phyloP scores from a whole-genome alignment of 441 rosid genomes.

The Aleurites moluccanus region DNA sequence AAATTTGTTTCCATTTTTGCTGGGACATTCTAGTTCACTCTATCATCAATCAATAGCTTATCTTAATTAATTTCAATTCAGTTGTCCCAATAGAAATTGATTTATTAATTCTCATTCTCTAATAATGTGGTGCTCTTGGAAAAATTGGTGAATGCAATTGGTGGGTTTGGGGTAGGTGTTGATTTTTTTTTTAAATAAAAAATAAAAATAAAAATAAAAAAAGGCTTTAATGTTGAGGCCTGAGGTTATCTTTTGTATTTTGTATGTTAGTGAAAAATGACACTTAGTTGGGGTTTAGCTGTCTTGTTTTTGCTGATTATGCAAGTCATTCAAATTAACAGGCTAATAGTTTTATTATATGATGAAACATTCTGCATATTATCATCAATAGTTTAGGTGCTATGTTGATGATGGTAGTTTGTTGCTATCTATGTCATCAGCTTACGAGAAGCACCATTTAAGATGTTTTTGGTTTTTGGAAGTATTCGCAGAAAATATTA shows the following conservation, averaged over 20 bases:
- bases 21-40: neutral
- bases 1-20: neutral
- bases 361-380: constrained; percentile 8
- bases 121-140: neutral
- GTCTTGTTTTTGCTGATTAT: constrained; percentile 8
- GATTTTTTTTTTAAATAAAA: neutral
- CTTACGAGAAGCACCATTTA: neutral
- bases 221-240: neutral
- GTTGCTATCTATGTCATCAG: constrained; percentile 3
- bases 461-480: neutral
- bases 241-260: neutral
- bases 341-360: neutral
- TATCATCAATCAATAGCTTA: neutral
- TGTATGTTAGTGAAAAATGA: neutral
- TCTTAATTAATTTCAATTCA: neutral
- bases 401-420: neutral
- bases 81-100: neutral
- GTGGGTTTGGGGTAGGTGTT: neutral
- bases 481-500: neutral
- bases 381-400: neutral
- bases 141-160: neutral
- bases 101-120: neutral
- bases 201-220: neutral
- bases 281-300: neutral
- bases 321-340: neutral